Evolutionary conservation across 495 filamentous ascomycete genomes (phyloP).

Genomic region (Penicillium angulare): DNA sequence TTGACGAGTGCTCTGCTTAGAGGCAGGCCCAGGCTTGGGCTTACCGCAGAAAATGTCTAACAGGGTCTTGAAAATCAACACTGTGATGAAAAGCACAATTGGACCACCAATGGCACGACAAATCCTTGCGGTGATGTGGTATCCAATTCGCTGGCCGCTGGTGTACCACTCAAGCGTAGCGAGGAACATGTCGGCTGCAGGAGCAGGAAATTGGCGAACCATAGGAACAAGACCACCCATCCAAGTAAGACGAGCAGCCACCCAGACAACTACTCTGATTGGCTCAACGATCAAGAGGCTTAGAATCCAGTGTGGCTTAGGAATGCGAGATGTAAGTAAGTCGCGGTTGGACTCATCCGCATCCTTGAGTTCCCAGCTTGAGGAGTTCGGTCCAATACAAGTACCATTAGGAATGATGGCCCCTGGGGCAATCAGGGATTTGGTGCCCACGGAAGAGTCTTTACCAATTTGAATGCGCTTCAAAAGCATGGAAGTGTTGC

Average conservation of each 20-base stretch:
- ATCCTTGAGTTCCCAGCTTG: slow-evolving; percentile 42
- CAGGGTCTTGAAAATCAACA: slow-evolving; percentile 25
- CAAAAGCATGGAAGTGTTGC: slow-evolving; percentile 47
- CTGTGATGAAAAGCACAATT: slow-evolving; percentile 29
- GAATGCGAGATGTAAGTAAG: slow-evolving; percentile 24
- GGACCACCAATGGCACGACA: slow-evolving; percentile 33
- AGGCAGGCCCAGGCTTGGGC: slow-evolving; percentile 23
- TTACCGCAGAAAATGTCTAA: slow-evolving; percentile 30
- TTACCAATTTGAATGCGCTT: slow-evolving; percentile 38
- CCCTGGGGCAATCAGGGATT: slow-evolving; percentile 42
- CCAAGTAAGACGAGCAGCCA: slow-evolving; percentile 36
- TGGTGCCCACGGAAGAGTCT: slow-evolving; percentile 33
- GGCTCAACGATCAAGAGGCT: slow-evolving; percentile 27
- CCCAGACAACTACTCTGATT: slow-evolving; percentile 22
- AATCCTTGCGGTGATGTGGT: slow-evolving; percentile 36
- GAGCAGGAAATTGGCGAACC: slow-evolving; percentile 19
- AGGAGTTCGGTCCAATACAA: slow-evolving; percentile 48
- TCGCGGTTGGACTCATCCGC: slow-evolving; percentile 38
- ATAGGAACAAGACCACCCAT: slow-evolving; percentile 38
- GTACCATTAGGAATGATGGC: slow-evolving; percentile 33
- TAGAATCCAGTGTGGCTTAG: slow-evolving; percentile 34
- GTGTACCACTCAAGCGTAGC: slow-evolving; percentile 40
- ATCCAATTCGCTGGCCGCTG: slow-evolving; percentile 30
- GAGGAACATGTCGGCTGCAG: slow-evolving; percentile 19
- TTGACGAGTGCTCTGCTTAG: slow-evolving; percentile 21